Evolutionary conservation across 2,329 filamentous ascomycete species (phyloP), one percentile per base, ranked within the genome.

Genomic region (Xylariaceae sp.): DNA sequence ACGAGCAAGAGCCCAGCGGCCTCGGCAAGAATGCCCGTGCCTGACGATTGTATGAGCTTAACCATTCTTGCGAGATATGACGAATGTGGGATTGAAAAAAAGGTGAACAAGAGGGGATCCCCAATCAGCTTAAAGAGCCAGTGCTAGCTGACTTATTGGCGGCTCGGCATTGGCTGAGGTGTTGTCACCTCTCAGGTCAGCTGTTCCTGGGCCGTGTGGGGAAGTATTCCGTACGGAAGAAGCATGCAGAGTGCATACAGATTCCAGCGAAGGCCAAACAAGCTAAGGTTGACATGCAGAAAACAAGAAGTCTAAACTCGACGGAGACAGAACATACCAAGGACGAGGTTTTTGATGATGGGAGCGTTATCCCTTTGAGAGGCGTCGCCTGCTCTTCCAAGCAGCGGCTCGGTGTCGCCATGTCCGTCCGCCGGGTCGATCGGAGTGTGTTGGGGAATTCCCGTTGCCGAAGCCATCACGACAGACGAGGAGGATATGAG

Each of bases 21-120:
- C 75, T 97, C 92, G 47, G 91, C 89, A 61, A 97, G 75, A 61
- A 88, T 81, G 58, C 85, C 93, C 13, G 92, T 96, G 64, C 91
- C 92, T 94, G 69, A 53, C 39, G 66, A 66, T 53, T 68, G 66
- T 66, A 70, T 72, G 62, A 73, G 71, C 65, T 68, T 70, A 59
- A 67, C 58, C 71, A 72, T 72, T 50, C 11, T 42, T 42, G 23
- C 23, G 23, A 30, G 23, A 58, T 45, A 23, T 23, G 47, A 50
- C 58, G 11, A 30, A 56, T 37, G 30, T n/a, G 13, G 30, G 2
- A 53, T 35, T 52, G 48, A 30, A 52, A 52, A 23, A 30, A 30
- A 30, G 23, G 30, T 50, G 57, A 58, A 52, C n/a, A 42, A 15
- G n/a, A 15, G 18, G 10, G 39, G 17, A 47, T 18, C 51, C n/a